Conservation (phyloP, 345 rosid species). For the Acer saccharum region DNA sequence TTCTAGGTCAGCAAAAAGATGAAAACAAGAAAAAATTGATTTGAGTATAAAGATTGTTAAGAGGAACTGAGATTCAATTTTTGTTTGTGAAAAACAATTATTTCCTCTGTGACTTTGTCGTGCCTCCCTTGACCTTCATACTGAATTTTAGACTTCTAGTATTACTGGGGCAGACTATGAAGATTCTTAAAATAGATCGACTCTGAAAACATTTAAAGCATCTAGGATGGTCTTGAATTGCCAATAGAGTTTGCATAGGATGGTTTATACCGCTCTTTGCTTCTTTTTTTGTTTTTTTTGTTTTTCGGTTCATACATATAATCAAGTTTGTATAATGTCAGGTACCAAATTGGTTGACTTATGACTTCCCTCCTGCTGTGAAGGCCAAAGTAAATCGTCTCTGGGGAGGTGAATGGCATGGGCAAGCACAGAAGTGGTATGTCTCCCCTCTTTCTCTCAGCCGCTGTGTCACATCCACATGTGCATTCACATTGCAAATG, state of each 20-base stretch:
- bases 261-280: background rate
- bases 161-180: background rate
- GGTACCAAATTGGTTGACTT: slow-evolving; percentile 96
- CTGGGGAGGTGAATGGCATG: slow-evolving; percentile 99
- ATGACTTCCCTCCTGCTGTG: slow-evolving; percentile 90
- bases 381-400: slow-evolving; percentile 96
- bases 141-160: background rate
- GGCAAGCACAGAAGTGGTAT: slow-evolving; percentile 96
- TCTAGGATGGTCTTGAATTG: background rate
- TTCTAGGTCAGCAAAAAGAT: background rate
- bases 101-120: background rate
- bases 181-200: background rate
- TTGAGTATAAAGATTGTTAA: background rate
- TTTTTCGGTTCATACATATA: background rate
- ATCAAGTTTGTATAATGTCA: slow-evolving; percentile 33
- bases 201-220: background rate
- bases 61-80: too few species aligned
- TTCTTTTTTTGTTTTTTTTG: background rate
- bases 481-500: background rate
- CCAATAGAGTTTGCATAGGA: background rate
- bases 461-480: background rate
- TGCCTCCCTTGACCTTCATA: background rate
- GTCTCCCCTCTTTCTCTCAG: slow-evolving; percentile 16
- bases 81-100: background rate
- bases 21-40: background rate